Evolutionary conservation across 2,329 filamentous ascomycete species (phyloP).

Genomic region (Decorospora gaudefroyi): DNA sequence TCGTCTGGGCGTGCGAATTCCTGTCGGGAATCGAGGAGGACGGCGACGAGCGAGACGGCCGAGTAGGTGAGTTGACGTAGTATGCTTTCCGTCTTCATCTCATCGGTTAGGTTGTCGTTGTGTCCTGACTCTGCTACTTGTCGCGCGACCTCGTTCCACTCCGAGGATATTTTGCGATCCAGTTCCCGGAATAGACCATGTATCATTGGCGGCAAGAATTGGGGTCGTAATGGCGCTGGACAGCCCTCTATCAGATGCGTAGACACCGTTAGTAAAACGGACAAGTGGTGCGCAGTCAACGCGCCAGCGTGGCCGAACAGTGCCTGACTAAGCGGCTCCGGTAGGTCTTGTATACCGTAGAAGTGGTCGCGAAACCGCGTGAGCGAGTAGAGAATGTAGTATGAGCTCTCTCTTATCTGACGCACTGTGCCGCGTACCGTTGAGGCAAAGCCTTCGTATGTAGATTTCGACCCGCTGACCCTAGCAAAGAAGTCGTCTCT

Average conservation of each 20-base stretch:
- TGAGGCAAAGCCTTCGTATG: conserved; percentile 90
- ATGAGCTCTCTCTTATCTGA: conserved; percentile 88
- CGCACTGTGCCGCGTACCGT: conserved; percentile 87
- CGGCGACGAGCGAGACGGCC: conserved; percentile 87
- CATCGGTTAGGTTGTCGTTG: conserved; percentile 78
- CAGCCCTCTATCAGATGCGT: conserved; percentile 91
- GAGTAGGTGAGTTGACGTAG: conserved; percentile 90
- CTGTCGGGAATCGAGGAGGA: conserved; percentile 73
- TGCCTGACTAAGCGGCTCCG: conserved; percentile 79
- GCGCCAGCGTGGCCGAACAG: conserved; percentile 81
- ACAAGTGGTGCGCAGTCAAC: conserved; percentile 89
- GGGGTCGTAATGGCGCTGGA: conserved; percentile 72
- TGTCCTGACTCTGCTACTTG: conserved; percentile 65
- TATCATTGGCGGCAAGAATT: conserved; percentile 85
- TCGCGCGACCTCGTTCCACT: conserved; percentile 76
- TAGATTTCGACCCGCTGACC: conserved; percentile 84
- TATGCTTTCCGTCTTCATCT: conserved; percentile 98
- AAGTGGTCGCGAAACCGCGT: conserved; percentile 85
- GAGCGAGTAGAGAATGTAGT: conserved; percentile 93
- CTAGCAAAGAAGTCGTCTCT: conserved; percentile 96
- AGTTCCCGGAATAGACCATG: conserved; percentile 82
- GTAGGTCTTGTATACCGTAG: conserved; percentile 85
- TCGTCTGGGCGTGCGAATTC: conserved; percentile 41
- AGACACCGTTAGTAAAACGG: conserved; percentile 87
- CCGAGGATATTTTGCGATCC: conserved; percentile 80